Percentiles rank a stretch among this genome's conserved stretches.
phyloP scores from a whole-genome alignment of 2,329 filamentous ascomycete species.

The Fusarium heterosporum region DNA sequence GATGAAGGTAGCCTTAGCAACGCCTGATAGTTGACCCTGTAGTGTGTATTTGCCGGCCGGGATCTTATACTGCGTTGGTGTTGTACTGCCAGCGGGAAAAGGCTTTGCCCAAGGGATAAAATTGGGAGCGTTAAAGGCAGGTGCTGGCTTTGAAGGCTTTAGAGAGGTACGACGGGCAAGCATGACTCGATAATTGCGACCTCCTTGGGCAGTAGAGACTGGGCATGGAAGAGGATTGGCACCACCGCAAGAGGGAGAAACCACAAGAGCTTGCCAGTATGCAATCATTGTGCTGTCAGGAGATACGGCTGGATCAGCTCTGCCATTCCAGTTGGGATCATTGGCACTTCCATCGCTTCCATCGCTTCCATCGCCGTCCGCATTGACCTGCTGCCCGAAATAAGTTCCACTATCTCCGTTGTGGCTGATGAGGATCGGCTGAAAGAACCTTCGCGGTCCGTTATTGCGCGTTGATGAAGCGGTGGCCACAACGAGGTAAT shows the following conservation, averaged over 20 bases:
- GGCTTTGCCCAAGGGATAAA: slow-evolving; percentile 6
- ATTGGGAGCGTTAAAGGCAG: background rate
- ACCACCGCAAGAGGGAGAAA: slow-evolving; percentile 57
- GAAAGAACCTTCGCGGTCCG: slow-evolving; percentile 58
- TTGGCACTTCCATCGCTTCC: slow-evolving; percentile 57
- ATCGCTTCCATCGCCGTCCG: slow-evolving; percentile 48
- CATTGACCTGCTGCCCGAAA: slow-evolving; percentile 58
- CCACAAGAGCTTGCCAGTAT: slow-evolving; percentile 53
- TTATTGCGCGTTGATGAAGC: slow-evolving; percentile 60
- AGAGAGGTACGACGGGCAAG: slow-evolving; percentile 53
- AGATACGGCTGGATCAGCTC: slow-evolving; percentile 58
- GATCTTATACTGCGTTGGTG: background rate
- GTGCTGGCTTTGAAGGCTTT: slow-evolving; percentile 43
- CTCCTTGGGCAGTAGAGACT: slow-evolving; percentile 55
- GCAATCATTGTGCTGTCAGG: slow-evolving; percentile 57
- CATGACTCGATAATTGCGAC: slow-evolving; percentile 56
- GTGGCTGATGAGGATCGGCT: slow-evolving; percentile 57
- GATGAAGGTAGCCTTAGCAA: slow-evolving; percentile 1
- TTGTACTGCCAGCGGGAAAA: background rate
- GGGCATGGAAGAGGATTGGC: slow-evolving; percentile 57
- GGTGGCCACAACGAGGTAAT: slow-evolving; percentile 50
- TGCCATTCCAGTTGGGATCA: slow-evolving; percentile 61
- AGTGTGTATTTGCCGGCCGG: slow-evolving; percentile 2
- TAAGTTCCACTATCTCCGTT: slow-evolving; percentile 59
- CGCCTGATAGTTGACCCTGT: background rate